phyloP scores from a whole-genome alignment of 2,329 filamentous ascomycete species.

The Monosporascus cannonballus region DNA sequence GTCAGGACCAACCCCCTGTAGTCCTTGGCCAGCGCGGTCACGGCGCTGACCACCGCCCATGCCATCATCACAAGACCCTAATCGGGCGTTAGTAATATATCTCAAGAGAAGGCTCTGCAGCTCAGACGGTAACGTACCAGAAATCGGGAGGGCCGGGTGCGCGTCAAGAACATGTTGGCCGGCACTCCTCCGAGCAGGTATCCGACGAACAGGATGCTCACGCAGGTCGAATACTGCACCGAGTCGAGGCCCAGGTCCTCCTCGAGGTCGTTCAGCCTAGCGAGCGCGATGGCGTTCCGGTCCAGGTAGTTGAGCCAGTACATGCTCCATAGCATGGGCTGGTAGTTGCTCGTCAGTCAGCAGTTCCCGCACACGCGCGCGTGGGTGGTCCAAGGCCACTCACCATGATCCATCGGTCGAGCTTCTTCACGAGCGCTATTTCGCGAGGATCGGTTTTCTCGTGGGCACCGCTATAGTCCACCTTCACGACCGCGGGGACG shows the following conservation, averaged over 20 bases:
- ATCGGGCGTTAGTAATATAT: too few species aligned
- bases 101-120: too few species aligned
- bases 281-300: constrained; percentile 37
- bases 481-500: background rate
- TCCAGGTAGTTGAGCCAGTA: constrained; percentile 37
- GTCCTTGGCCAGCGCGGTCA: constrained; percentile 30
- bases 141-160: constrained; percentile 13
- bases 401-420: background rate
- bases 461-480: background rate
- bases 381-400: background rate
- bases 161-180: constrained; percentile 26
- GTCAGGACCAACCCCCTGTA: constrained; percentile 31
- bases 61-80: constrained; percentile 21
- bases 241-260: constrained; percentile 11
- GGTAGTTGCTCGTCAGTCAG: background rate
- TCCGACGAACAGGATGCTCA: constrained; percentile 7
- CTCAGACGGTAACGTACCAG: constrained; percentile 1
- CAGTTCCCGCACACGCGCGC: too few species aligned
- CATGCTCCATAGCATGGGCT: constrained; percentile 3
- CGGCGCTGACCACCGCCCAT: constrained; percentile 28
- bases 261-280: constrained; percentile 22
- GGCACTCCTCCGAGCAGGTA: constrained; percentile 23
- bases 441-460: background rate
- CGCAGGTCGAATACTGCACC: constrained; percentile 5
- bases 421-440: background rate